Evolutionary conservation across 257 asterid genomes (phyloP).

Genomic region (Penstemon barbatus): DNA sequence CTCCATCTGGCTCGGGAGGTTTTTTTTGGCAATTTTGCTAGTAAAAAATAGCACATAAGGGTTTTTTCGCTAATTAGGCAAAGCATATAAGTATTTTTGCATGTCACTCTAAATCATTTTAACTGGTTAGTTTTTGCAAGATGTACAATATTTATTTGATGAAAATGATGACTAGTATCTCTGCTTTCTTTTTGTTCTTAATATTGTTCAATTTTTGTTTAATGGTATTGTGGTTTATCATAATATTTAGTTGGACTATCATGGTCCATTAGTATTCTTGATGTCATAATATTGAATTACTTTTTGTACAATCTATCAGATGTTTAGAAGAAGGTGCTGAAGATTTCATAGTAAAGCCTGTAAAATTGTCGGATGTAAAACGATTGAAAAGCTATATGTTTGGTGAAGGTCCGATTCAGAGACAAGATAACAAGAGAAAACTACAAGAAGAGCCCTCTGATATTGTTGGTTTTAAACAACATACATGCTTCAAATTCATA

Average conservation of each 20-base stretch:
- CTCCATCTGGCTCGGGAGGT: too few species aligned
- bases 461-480: too few species aligned
- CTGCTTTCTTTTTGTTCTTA: too few species aligned
- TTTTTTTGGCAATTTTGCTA: too few species aligned
- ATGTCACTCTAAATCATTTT: too few species aligned
- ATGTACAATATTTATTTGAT: too few species aligned
- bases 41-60: too few species aligned
- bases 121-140: too few species aligned
- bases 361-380: conserved; percentile 68
- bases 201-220: not conserved
- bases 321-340: conserved; percentile 98
- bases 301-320: conserved; percentile 38
- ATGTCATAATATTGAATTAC: not conserved
- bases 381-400: conserved; percentile 78
- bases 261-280: conserved; percentile 15
- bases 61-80: too few species aligned
- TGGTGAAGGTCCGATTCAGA: conserved; percentile 48
- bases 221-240: not conserved
- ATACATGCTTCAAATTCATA: too few species aligned
- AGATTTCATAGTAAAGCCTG: conserved; percentile 91
- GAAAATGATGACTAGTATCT: too few species aligned
- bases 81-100: too few species aligned
- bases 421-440: conserved; percentile 65
- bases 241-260: conserved; percentile 16
- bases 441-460: conserved; percentile 36